Evolutionary conservation across 805 yeast species (phyloP).

Genomic region (Metschnikowia gelsemii): DNA sequence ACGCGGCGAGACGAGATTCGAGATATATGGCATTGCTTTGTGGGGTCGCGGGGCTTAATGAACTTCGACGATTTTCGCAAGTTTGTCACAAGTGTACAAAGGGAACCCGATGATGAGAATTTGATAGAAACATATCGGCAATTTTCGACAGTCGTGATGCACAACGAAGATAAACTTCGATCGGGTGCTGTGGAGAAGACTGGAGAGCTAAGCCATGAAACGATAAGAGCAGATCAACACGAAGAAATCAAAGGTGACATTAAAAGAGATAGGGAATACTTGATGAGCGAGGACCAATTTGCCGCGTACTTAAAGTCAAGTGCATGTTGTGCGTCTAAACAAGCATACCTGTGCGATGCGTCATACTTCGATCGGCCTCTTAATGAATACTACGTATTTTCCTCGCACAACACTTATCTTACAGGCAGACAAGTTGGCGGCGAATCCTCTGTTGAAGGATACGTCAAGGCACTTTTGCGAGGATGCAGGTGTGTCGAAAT

Average conservation of each 20-base stretch:
- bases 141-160: too few species aligned
- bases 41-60: conserved; percentile 24
- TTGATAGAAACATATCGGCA: conserved; percentile 31
- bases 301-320: conserved; percentile 14
- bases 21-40: conserved; percentile 45
- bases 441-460: conserved; percentile 84
- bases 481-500: conserved; percentile 96
- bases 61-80: conserved; percentile 22
- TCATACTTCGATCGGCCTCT: conserved; percentile 54
- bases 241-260: too few species aligned
- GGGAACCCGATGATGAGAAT: conserved; percentile 37
- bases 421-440: conserved; percentile 87
- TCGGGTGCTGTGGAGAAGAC: too few species aligned
- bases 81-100: conserved; percentile 51
- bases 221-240: too few species aligned
- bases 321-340: conserved; percentile 12
- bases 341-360: conserved; percentile 10
- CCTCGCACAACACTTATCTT: conserved; percentile 93
- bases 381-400: conserved; percentile 83
- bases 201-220: too few species aligned
- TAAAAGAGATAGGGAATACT: too few species aligned
- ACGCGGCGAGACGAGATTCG: conserved; percentile 64
- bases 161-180: too few species aligned
- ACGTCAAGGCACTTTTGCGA: conserved; percentile 78
- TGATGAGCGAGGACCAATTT: conserved; percentile 6